A percentile compares a stretch with the other conserved stretches of the same genome.
These are phyloP conservation scores for Helminthosporium solani DNA, from an alignment of 2,329 filamentous ascomycete genomes.

Conservation along the genomic window DNA sequence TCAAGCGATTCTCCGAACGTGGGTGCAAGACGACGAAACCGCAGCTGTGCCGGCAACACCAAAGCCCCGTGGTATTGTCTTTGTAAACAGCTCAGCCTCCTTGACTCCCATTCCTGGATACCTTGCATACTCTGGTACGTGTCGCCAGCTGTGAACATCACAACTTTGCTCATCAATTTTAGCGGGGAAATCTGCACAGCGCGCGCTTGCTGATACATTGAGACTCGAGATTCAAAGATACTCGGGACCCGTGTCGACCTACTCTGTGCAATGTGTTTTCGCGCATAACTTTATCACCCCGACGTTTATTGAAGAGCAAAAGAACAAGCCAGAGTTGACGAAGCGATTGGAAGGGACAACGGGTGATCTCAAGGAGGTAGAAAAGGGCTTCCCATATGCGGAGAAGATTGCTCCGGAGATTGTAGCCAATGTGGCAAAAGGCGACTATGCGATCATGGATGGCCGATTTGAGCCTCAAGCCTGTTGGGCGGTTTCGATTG, in stretches of 20 bases:
- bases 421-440: conserved; percentile 18
- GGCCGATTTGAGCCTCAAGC: conserved; percentile 15
- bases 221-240: conserved; percentile 26
- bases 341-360: conserved; percentile 28
- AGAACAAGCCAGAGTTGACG: conserved; percentile 25
- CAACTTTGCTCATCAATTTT: not conserved
- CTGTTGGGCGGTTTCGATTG: conserved; percentile 24
- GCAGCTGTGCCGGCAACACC: not conserved
- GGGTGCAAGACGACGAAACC: conserved; percentile 20
- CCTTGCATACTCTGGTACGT: conserved; percentile 19
- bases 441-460: conserved; percentile 27
- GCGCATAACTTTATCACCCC: conserved; percentile 24
- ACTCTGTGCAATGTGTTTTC: conserved; percentile 28
- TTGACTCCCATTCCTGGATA: conserved; percentile 25
- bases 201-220: conserved; percentile 29
- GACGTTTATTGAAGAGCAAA: conserved; percentile 27
- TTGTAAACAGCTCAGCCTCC: conserved; percentile 25
- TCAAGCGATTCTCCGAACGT: conserved; percentile 19
- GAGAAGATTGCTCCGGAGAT: conserved; percentile 21
- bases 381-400: conserved; percentile 19
- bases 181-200: conserved; percentile 10
- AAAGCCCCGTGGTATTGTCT: conserved; percentile 22
- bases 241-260: conserved; percentile 15
- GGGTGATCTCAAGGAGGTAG: conserved; percentile 12
- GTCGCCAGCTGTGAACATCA: not conserved